Percentiles rank a stretch among this genome's conserved stretches.
These are phyloP conservation scores for Cubamyces sp. DNA, from an alignment of 768 basidiomycete genomes.

Conservation along the genomic window DNA sequence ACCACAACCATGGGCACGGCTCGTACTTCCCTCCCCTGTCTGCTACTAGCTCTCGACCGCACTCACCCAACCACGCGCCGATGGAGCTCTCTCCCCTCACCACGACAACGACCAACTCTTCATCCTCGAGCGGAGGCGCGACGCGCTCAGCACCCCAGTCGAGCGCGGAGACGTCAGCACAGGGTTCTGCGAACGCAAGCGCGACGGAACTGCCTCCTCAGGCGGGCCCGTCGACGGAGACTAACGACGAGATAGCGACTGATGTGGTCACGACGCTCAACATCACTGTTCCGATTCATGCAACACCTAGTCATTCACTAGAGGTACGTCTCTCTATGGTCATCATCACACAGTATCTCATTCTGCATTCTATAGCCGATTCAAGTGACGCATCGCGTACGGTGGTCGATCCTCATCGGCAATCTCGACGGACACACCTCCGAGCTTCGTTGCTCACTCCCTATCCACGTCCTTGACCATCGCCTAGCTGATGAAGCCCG, in stretches of 20 bases:
- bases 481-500: slow-evolving; percentile 77
- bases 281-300: slow-evolving; percentile 59
- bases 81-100: slow-evolving; percentile 33
- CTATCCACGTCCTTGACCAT: slow-evolving; percentile 80
- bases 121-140: slow-evolving; percentile 23
- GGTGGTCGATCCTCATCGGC: slow-evolving; percentile 77
- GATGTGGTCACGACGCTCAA: slow-evolving; percentile 66
- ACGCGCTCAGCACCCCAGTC: neutral
- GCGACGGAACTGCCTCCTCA: slow-evolving; percentile 19
- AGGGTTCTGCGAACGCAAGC: slow-evolving; percentile 12
- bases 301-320: slow-evolving; percentile 72
- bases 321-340: slow-evolving; percentile 40
- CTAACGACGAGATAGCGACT: slow-evolving; percentile 24
- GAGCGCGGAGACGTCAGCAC: slow-evolving; percentile 8
- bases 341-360: neutral
- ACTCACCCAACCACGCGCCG: slow-evolving; percentile 23
- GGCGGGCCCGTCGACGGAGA: slow-evolving; percentile 13
- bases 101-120: slow-evolving; percentile 32
- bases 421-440: slow-evolving; percentile 93
- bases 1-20: neutral
- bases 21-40: slow-evolving; percentile 27
- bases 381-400: slow-evolving; percentile 73
- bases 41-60: slow-evolving; percentile 12
- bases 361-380: slow-evolving; percentile 51
- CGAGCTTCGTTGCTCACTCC: slow-evolving; percentile 93